Evolutionary conservation across 2,329 filamentous ascomycete genomes (phyloP), one percentile per base, ranked within the genome.

Genomic region (Berkeleyomyces basicola): DNA sequence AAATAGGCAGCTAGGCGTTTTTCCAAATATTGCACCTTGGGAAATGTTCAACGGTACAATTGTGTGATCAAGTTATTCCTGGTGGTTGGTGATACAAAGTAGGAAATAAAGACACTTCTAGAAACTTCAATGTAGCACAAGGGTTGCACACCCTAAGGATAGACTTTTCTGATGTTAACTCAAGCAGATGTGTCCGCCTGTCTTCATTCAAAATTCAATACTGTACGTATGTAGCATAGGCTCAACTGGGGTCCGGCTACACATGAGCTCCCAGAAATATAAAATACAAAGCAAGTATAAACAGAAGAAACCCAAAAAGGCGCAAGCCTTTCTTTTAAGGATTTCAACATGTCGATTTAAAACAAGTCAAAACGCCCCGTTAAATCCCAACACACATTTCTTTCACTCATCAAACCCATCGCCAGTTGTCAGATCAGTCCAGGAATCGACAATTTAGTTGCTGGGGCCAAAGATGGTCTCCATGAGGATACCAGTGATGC

Each of bases 401-500:
- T 59, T 63, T 63, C 61, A 63, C 55, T 59, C 55, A 59, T 63
- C 47, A 63, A 59, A 39, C 55, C 33, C 55, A 59, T 42, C 42
- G 16, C 49, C 6, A 53, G 49, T 33, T 14, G n/a, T 53, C 36
- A 33, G 9, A 53, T 37, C 36, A 10, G 31, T 23, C 11, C 11
- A 14, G 44, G 47, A 33, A 59, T 7, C 14, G 31, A 57, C 33
- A 47, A 44, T 58, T 55, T 39, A 61, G 43, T 65, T 64, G 60
- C 53, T 67, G 68, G 68, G 71, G 67, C 74, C 74, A 64, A 74
- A 76, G 67, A 75, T 75, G 51, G 86, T 88, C 75, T 90, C 86
- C 73, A 88, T 86, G 66, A 91, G 84, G 71, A 90, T 88, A 75
- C 85, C 87, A 66, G 88, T 88, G 64, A 83, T 78, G 76, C 90